Percentiles rank a stretch among this genome's conserved stretches.
Evolutionary conservation across 495 filamentous ascomycete genomes (phyloP).

Genomic region (Xylona heveae): DNA sequence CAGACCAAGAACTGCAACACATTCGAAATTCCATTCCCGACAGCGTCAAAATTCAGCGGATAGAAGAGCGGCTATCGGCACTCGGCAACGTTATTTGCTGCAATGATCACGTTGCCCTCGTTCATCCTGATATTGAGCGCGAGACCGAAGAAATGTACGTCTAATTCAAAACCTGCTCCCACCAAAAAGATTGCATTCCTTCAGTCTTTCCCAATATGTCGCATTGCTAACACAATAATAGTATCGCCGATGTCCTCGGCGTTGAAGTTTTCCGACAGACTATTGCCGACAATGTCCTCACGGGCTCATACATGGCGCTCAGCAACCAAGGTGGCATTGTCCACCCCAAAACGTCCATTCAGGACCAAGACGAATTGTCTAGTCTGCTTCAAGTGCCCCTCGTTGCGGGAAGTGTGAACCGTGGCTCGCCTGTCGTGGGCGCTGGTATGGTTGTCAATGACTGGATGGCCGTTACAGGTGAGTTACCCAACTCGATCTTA

Average conservation of each 20-base stretch:
- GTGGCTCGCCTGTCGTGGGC: slow-evolving; percentile 81
- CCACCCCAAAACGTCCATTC: slow-evolving; percentile 87
- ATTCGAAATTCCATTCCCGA: slow-evolving; percentile 87
- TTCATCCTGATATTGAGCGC: slow-evolving; percentile 92
- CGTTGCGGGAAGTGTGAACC: slow-evolving; percentile 82
- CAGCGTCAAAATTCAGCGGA: slow-evolving; percentile 72
- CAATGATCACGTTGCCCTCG: slow-evolving; percentile 90
- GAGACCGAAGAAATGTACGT: slow-evolving; percentile 36
- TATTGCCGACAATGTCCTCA: slow-evolving; percentile 87
- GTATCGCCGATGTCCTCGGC: slow-evolving; percentile 82
- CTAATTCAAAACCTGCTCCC: too few species aligned
- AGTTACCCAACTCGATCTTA: too few species aligned
- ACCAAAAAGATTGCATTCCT: too few species aligned
- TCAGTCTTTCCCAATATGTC: too few species aligned
- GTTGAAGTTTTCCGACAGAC: slow-evolving; percentile 98
- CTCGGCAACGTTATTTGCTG: slow-evolving; percentile 91
- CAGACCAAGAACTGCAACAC: slow-evolving; percentile 95
- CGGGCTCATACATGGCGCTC: slow-evolving; percentile 86
- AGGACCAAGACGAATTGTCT: slow-evolving; percentile 93
- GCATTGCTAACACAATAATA: slow-evolving; percentile 8
- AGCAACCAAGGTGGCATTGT: slow-evolving; percentile 94
- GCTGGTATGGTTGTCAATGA: slow-evolving; percentile 99
- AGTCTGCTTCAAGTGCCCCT: slow-evolving; percentile 87
- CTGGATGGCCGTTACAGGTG: slow-evolving; percentile 81
- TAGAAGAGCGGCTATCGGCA: slow-evolving; percentile 91